phyloP scores from a whole-genome alignment of 495 filamentous ascomycete species.

The Rhypophila decipiens region DNA sequence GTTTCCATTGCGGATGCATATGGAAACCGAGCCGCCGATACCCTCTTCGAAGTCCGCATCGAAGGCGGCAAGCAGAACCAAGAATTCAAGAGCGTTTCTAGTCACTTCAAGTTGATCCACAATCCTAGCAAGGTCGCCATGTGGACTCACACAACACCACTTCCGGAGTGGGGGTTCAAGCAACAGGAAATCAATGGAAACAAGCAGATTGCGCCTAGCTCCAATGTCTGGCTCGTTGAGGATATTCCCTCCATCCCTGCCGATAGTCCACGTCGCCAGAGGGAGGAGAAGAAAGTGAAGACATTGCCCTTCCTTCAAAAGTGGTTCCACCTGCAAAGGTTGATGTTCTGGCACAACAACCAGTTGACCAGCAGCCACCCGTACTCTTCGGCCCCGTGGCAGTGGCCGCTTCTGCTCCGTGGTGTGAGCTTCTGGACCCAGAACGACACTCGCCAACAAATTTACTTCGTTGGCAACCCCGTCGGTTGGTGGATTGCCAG shows the following conservation, averaged over 20 bases:
- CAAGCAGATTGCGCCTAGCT: conserved; percentile 85
- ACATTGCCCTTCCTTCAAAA: conserved; percentile 82
- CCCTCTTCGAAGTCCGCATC: conserved; percentile 86
- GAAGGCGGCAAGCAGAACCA: conserved; percentile 78
- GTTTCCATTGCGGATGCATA: conserved; percentile 64
- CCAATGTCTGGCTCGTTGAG: conserved; percentile 92
- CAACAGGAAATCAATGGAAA: conserved; percentile 99
- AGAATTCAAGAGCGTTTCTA: conserved; percentile 80
- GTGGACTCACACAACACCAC: conserved; percentile 93
- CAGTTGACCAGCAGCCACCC: conserved; percentile 94
- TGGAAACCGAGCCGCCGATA: conserved; percentile 78
- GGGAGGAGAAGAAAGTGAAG: conserved; percentile 71
- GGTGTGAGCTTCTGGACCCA: conserved; percentile 99
- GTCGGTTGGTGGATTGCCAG: conserved; percentile 96
- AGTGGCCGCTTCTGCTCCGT: conserved; percentile 94
- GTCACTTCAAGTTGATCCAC: conserved; percentile 93
- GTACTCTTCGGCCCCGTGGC: conserved; percentile 88
- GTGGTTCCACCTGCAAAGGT: conserved; percentile 92
- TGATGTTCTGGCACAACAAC: conserved; percentile 99
- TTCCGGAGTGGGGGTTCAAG: conserved; percentile 94
- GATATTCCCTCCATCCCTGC: conserved; percentile 73
- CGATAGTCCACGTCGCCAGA: conserved; percentile 62
- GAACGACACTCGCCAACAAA: conserved; percentile 91
- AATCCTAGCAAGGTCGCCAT: conserved; percentile 91
- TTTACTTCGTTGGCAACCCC: conserved; percentile 97